These are phyloP conservation scores for Cornus florida DNA, from an alignment of 148 eudicot species.

Conservation along the genomic window DNA sequence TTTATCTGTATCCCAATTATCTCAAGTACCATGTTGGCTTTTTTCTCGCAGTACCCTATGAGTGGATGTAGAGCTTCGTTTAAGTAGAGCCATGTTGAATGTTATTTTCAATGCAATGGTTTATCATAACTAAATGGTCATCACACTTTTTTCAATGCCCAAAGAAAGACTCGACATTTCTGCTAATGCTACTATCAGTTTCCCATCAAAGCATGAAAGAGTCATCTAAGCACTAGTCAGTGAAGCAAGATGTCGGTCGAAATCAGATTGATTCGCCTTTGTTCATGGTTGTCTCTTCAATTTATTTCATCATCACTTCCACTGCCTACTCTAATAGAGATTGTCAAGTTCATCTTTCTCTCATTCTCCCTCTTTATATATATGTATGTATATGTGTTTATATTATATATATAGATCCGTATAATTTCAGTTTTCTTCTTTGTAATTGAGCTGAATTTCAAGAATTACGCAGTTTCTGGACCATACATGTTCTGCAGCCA, in stretches of 20 bases:
- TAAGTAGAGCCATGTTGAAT: no score
- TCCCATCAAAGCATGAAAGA: no score
- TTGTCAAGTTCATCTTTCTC: conserved; percentile 62
- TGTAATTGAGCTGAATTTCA: conserved; percentile 22
- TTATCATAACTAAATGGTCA: no score
- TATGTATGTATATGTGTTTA: neutral
- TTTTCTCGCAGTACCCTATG: conserved; percentile 14
- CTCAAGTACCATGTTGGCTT: conserved; percentile 34
- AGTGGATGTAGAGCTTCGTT: conserved; percentile 16
- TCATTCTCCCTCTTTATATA: neutral
- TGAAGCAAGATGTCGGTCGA: no score
- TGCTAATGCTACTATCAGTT: no score
- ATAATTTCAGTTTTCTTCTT: conserved; percentile 9
- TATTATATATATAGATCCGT: conserved; percentile 32
- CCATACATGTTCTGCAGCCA: conserved; percentile 60
- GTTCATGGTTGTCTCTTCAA: conserved; percentile 17
- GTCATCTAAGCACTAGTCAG: no score
- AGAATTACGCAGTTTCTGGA: conserved; percentile 60
- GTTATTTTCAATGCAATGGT: no score
- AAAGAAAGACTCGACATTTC: no score
- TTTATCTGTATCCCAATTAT: neutral
- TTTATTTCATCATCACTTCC: conserved; percentile 30
- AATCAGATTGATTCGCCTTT: neutral
- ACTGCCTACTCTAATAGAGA: conserved; percentile 70
- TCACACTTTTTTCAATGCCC: no score